These are phyloP conservation scores for Paramyrothecium sp. DNA, from an alignment of 2,329 filamentous ascomycete species.

Conservation along the genomic window DNA sequence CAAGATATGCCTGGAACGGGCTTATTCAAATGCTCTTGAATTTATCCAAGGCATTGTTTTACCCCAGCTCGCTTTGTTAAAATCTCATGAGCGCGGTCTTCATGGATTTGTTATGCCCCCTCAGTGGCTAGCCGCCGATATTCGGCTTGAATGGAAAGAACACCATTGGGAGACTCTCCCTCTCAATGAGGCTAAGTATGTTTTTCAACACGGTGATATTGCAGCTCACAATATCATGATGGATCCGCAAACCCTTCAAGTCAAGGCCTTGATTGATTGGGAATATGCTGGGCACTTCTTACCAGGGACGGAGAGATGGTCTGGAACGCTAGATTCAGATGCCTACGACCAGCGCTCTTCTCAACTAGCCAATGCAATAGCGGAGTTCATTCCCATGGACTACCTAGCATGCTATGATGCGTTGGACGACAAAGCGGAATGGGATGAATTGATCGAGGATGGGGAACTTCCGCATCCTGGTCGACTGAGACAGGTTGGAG, in stretches of 20 bases:
- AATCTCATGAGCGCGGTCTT: slow-evolving; percentile 5
- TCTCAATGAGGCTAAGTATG: slow-evolving; percentile 4
- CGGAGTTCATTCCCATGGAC: background rate
- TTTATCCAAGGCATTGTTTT: too few relatives aligned
- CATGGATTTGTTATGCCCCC: slow-evolving; percentile 15
- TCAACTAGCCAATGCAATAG: background rate
- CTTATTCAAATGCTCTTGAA: slow-evolving; percentile 6
- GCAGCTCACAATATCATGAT: slow-evolving; percentile 11
- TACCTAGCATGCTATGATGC: background rate
- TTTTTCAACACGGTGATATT: slow-evolving; percentile 11
- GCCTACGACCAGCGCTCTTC: slow-evolving; percentile 2
- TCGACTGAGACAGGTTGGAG: too few relatives aligned
- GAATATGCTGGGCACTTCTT: slow-evolving; percentile 12
- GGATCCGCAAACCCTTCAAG: slow-evolving; percentile 7
- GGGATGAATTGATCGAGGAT: background rate
- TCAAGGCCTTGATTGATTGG: slow-evolving; percentile 12
- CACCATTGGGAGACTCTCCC: slow-evolving; percentile 4
- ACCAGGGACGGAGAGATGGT: slow-evolving; percentile 12
- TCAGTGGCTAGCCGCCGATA: slow-evolving; percentile 7
- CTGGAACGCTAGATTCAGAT: slow-evolving; percentile 6
- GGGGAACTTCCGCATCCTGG: background rate
- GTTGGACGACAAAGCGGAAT: background rate
- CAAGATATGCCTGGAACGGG: slow-evolving; percentile 4
- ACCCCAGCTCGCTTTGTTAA: slow-evolving; percentile 8
- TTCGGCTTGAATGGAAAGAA: slow-evolving; percentile 6